Base-by-base conservation (phyloP, 1,284 basidiomycete species). In the Melampsora americana region DNA sequence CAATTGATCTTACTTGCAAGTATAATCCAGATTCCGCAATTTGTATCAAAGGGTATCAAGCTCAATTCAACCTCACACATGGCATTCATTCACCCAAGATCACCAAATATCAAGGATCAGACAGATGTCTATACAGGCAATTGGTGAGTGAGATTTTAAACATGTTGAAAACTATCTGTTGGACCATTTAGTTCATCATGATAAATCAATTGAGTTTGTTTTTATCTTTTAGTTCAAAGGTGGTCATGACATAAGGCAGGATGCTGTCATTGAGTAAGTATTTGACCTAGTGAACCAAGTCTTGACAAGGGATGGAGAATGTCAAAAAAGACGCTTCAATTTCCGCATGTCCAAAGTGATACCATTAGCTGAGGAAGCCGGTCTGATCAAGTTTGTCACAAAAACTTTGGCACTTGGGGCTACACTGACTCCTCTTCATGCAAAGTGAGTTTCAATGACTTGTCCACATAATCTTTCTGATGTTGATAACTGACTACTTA, bases 231-330 rank as follows among this genome's bases (percentile, higher is more conserved):
- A 97, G 92, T 96, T 95, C 85, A 99, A 99, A 83, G 91, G 92
- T 14, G 88, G 90, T 83, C 87, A 90, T 23, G 95, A 99, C 81
- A 84, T 96, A 44, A 89, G 95, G 39, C 96, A 99, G 83, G 95
- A 99, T 82, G 95, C 95, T 0, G 93, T 99, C 64, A 97, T 99
- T 94, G 93, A 97, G 81, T 96, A 99, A 83, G 93, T 97, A 1
- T 99, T 99, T 81, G 89, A 89, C 42, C 86, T 98, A 59, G 90
- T 94, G 72, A 98, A 99, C 78, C 84, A 87, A 4, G 87, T 97
- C 0, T 86, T 99, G 7, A 80, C 81, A 11, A 86, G 86, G 14
- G 93, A 98, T 82, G 86, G 89, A 32, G 88, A 90, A 78, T 92
- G 94, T 0, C 86, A 87, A 69, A 87, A 87, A 70, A 88, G 95